Evolutionary conservation across 2,329 filamentous ascomycete species (phyloP).

Genomic region (Fusarium abutilonis): DNA sequence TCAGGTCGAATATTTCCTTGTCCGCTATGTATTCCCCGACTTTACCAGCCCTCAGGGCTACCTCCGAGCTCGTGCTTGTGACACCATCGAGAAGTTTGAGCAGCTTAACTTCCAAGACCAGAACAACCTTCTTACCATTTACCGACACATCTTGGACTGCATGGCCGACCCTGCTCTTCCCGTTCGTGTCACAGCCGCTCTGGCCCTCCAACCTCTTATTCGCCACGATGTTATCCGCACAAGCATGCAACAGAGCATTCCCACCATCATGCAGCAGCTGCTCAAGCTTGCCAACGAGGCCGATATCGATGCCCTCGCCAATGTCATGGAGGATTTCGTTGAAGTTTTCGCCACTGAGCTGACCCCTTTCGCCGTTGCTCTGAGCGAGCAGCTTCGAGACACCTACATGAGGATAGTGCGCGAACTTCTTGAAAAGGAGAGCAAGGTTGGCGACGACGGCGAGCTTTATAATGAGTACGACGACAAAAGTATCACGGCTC

Average conservation of each 20-base stretch:
- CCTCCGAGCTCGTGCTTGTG: constrained; percentile 92
- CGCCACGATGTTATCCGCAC: constrained; percentile 92
- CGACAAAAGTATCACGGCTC: constrained; percentile 97
- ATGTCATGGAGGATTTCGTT: constrained; percentile 99
- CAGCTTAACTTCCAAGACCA: constrained; percentile 96
- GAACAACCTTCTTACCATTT: constrained; percentile 95
- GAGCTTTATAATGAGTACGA: constrained; percentile 92
- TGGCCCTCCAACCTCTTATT: constrained; percentile 94
- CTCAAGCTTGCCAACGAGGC: constrained; percentile 97
- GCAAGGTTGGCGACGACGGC: constrained; percentile 77
- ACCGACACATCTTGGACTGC: constrained; percentile 94
- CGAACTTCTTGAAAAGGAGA: constrained; percentile 89
- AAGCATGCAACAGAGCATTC: constrained; percentile 97
- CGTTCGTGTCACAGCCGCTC: constrained; percentile 90
- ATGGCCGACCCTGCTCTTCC: constrained; percentile 96
- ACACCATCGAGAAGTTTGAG: constrained; percentile 98
- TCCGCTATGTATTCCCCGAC: constrained; percentile 97
- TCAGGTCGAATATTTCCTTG: constrained; percentile 98
- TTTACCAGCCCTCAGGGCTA: constrained; percentile 94
- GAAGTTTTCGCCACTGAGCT: constrained; percentile 98
- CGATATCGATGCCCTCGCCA: constrained; percentile 94
- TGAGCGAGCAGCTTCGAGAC: constrained; percentile 94
- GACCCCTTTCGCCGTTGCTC: constrained; percentile 93
- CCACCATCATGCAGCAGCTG: constrained; percentile 98
- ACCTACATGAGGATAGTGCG: constrained; percentile 94